These are phyloP conservation scores for Geotrichum europaeum DNA, from an alignment of 1,139 yeast genomes.

Conservation along the genomic window DNA sequence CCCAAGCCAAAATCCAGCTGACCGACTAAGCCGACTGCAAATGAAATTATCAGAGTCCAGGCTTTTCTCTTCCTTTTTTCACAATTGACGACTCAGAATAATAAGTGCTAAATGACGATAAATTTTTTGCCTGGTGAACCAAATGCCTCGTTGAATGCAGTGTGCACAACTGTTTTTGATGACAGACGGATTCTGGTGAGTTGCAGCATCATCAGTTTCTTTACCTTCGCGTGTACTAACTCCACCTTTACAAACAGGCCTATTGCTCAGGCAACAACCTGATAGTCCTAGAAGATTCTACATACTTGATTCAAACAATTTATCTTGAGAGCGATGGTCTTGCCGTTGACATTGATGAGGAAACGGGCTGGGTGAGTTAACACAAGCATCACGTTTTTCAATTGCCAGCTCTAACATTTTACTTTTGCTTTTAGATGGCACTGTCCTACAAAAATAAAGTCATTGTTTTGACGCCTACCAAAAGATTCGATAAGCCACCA, in stretches of 20 bases:
- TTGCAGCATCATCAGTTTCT: conserved; percentile 2
- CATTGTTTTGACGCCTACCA: conserved; percentile 26
- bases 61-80: not conserved
- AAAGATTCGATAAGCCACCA: conserved; percentile 26
- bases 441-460: conserved; percentile 39
- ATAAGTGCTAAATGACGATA: conserved; percentile 23
- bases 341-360: conserved; percentile 56
- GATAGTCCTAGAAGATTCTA: conserved; percentile 52
- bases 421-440: conserved; percentile 40
- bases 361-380: conserved; percentile 42
- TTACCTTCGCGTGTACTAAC: not conserved
- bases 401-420: conserved; percentile 37
- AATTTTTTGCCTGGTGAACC: conserved; percentile 83
- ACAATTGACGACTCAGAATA: not conserved
- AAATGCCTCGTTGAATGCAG: conserved; percentile 49
- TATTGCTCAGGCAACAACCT: conserved; percentile 88
- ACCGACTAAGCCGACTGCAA: not conserved
- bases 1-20: not conserved
- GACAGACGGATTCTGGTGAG: conserved; percentile 49
- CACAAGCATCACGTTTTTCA: not conserved
- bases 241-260: conserved; percentile 33
- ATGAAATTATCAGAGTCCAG: not conserved
- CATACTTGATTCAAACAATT: conserved; percentile 63
- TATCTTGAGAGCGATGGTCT: conserved; percentile 62
- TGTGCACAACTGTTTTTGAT: conserved; percentile 64